Evolutionary conservation across 495 filamentous ascomycete genomes (phyloP).

Genomic region (Neurospora hispaniola): DNA sequence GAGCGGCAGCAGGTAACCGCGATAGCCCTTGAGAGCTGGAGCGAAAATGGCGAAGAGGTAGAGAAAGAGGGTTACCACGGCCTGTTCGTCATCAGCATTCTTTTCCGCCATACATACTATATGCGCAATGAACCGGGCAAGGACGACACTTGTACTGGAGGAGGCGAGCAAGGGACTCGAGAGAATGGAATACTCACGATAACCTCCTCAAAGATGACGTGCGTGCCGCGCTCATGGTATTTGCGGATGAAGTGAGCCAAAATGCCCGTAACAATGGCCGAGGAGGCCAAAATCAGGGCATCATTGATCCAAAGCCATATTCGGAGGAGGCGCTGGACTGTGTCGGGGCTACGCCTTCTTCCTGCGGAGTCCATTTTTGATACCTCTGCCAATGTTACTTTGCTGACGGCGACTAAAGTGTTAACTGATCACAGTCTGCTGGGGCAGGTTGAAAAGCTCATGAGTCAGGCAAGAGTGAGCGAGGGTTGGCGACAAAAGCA

Average conservation of each 20-base stretch:
- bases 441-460: neutral
- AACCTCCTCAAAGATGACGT: conserved; percentile 15
- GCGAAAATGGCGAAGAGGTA: conserved; percentile 15
- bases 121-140: neutral
- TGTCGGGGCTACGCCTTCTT: neutral
- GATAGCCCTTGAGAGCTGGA: conserved; percentile 18
- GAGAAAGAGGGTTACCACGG: conserved; percentile 17
- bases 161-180: neutral
- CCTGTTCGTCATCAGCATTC: neutral
- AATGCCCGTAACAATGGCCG: conserved; percentile 16
- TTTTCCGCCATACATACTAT: neutral
- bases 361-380: neutral
- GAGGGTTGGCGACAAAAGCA: neutral
- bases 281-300: conserved; percentile 17
- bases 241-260: conserved; percentile 15
- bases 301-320: conserved; percentile 12
- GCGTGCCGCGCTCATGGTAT: conserved; percentile 9
- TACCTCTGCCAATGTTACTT: neutral
- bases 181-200: conserved; percentile 10
- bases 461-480: neutral
- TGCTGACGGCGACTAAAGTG: neutral
- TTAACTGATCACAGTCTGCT: neutral
- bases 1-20: conserved; percentile 20
- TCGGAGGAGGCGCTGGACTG: conserved; percentile 4
- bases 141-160: neutral